phyloP scores from a whole-genome alignment of 352 stramenopile species.

The Phytophthora macrochlamydospora region DNA sequence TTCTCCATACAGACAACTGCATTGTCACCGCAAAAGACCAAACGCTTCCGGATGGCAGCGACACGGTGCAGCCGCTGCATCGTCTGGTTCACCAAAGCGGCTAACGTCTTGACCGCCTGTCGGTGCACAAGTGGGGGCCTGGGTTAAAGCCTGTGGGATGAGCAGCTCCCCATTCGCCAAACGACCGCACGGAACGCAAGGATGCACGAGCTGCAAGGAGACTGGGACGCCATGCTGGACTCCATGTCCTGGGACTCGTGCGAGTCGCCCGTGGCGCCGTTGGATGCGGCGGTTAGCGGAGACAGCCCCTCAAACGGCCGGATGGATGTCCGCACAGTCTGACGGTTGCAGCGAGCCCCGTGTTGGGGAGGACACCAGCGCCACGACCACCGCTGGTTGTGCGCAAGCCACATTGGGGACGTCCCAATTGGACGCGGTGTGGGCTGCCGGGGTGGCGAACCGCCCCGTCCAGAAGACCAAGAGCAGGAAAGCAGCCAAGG shows the following conservation, averaged over 20 bases:
- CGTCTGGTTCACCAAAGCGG: too few relatives aligned
- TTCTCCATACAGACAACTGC: too few relatives aligned
- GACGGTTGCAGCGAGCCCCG: constrained; percentile 11
- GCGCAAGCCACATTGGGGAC: neutral
- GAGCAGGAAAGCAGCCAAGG: constrained; percentile 26
- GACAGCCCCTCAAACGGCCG: constrained; percentile 22
- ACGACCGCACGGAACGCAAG: too few relatives aligned
- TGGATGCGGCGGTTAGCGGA: constrained; percentile 10
- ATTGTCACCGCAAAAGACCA: too few relatives aligned
- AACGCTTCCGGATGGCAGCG: too few relatives aligned
- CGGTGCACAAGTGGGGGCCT: too few relatives aligned
- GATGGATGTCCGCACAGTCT: constrained; percentile 17
- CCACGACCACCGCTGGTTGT: constrained; percentile 6
- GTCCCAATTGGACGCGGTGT: constrained; percentile 22
- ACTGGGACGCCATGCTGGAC: neutral
- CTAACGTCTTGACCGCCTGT: too few relatives aligned
- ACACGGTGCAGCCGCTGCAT: too few relatives aligned
- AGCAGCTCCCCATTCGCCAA: too few relatives aligned
- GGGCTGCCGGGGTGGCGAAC: constrained; percentile 20
- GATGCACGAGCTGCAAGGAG: constrained; percentile 9
- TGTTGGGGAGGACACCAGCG: constrained; percentile 10
- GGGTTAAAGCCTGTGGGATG: too few relatives aligned
- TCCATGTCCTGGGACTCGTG: too few relatives aligned
- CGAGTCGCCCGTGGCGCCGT: constrained; percentile 1
- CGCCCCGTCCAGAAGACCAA: constrained; percentile 3